Evolutionary conservation across 1,284 basidiomycete genomes (phyloP).

Genomic region (Rhodotorula sp.): DNA sequence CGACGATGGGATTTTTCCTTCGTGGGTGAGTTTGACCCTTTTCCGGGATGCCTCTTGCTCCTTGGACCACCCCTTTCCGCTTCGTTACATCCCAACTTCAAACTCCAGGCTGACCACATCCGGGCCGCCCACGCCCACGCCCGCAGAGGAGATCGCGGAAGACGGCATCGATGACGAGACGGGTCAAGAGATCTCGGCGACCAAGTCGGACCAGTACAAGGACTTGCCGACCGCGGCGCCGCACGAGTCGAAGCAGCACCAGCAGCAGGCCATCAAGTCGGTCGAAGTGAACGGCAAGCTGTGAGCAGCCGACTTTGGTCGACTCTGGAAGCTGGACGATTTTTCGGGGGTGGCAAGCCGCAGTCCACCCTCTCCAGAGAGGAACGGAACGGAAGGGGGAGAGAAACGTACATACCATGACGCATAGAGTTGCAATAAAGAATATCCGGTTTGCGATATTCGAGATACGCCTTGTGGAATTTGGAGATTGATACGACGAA

Average conservation of each 20-base stretch:
- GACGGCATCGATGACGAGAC: constrained; percentile 35
- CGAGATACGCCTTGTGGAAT: no score
- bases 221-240: constrained; percentile 17
- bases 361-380: no score
- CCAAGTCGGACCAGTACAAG: constrained; percentile 35
- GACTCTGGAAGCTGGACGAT: not conserved
- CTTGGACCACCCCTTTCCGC: no score
- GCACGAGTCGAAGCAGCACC: constrained; percentile 1
- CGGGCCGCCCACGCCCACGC: no score
- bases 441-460: no score
- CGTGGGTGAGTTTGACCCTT: constrained; percentile 20
- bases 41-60: no score
- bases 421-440: no score
- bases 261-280: not conserved
- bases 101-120: not conserved
- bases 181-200: constrained; percentile 28
- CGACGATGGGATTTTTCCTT: constrained; percentile 39
- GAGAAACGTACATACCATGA: no score
- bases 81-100: no score
- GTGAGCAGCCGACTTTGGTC: not conserved
- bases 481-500: no score
- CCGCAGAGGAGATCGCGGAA: constrained; percentile 32
- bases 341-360: not conserved
- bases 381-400: no score
- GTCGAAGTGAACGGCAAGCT: not conserved